phyloP scores from a whole-genome alignment of 1,139 yeast genomes.

The Saccharomyces hybrid region DNA sequence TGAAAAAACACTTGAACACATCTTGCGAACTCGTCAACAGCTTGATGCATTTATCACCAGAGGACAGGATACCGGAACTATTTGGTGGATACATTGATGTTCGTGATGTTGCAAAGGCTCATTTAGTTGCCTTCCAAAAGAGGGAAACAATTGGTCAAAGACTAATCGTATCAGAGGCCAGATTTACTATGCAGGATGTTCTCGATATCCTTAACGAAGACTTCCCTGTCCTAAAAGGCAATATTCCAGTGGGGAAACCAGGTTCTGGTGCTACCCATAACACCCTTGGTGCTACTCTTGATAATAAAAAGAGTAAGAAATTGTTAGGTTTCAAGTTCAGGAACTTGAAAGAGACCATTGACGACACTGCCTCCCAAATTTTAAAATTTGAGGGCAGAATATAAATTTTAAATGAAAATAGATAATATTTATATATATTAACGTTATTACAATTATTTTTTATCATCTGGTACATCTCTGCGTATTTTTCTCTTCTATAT shows the following conservation, averaged over 20 bases:
- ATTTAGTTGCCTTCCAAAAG: slow-evolving; percentile 38
- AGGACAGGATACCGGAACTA: slow-evolving; percentile 13
- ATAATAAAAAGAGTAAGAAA: slow-evolving; percentile 29
- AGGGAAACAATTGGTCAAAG: slow-evolving; percentile 30
- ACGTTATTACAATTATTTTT: not conserved
- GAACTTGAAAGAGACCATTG: slow-evolving; percentile 34
- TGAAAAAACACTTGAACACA: slow-evolving; percentile 29
- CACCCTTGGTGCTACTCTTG: slow-evolving; percentile 9
- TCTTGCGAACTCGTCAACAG: slow-evolving; percentile 35
- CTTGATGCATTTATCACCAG: slow-evolving; percentile 20
- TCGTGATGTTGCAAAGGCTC: slow-evolving; percentile 48
- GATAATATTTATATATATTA: not conserved
- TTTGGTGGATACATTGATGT: slow-evolving; percentile 38
- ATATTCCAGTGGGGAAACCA: slow-evolving; percentile 20
- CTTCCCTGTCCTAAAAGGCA: slow-evolving; percentile 35
- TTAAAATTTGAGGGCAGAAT: slow-evolving; percentile 17
- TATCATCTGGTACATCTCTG: not conserved
- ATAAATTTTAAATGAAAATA: not conserved
- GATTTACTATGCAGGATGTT: slow-evolving; percentile 30
- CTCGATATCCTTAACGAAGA: slow-evolving; percentile 33
- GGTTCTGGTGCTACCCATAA: slow-evolving; percentile 12
- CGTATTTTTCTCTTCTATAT: no score
- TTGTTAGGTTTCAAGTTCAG: slow-evolving; percentile 38
- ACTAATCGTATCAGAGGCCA: slow-evolving; percentile 28
- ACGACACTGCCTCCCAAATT: slow-evolving; percentile 40